These are phyloP conservation scores for Asterella californica DNA, from an alignment of 225 moss, liverwort and hornwort genomes.

Conservation along the genomic window DNA sequence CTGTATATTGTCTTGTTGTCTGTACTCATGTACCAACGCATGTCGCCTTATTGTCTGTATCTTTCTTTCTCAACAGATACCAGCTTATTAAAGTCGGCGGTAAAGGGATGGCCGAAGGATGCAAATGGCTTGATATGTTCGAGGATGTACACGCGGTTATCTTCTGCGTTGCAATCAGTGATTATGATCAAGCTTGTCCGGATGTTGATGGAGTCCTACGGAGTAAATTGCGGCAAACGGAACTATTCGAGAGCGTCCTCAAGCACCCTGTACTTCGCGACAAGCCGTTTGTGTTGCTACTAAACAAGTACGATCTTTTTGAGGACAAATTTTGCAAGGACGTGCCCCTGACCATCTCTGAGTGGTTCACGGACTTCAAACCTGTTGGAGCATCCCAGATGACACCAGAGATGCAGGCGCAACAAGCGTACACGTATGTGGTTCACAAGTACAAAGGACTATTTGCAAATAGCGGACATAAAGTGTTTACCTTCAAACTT, in stretches of 20 bases:
- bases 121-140: conserved; percentile 97
- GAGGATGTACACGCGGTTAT: conserved; percentile 94
- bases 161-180: conserved; percentile 82
- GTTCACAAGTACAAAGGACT: conserved; percentile 90
- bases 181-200: conserved; percentile 64
- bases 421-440: conserved; percentile 89
- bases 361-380: conserved; percentile 94
- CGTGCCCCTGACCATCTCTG: conserved; percentile 72
- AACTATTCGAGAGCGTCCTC: conserved; percentile 86
- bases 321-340: conserved; percentile 82
- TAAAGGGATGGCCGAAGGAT: conserved; percentile 81
- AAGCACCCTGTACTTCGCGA: conserved; percentile 73
- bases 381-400: conserved; percentile 83
- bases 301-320: conserved; percentile 92
- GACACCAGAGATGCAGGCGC: conserved; percentile 83
- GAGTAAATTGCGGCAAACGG: conserved; percentile 87
- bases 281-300: conserved; percentile 76
- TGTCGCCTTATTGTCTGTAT: background rate
- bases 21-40: too few species aligned
- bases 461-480: conserved; percentile 60
- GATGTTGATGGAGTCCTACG: conserved; percentile 48
- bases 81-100: conserved; percentile 98
- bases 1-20: too few species aligned
- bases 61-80: conserved; percentile 49
- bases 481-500: conserved; percentile 86